Evolutionary conservation across 2,329 filamentous ascomycete genomes (phyloP), one percentile per base, ranked within the genome.

Genomic region (Onygena corvina): DNA sequence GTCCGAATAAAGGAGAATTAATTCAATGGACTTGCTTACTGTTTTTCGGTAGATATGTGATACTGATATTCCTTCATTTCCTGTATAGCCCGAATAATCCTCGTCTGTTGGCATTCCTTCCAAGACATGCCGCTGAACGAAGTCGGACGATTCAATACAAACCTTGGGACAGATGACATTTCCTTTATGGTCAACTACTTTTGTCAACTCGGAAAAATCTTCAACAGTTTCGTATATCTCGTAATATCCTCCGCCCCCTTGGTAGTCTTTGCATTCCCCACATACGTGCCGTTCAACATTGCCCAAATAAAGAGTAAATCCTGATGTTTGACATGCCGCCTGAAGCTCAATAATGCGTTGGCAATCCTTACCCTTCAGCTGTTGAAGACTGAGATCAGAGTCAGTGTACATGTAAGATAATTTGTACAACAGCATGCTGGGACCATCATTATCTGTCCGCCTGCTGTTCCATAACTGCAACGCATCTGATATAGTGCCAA

Each of bases 321-420:
- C 54, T 27, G 52, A 44, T 9, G 52, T 45, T 18, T 50, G 31
- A 30, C 57, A 56, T 7, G 51, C 59, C n/a, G 55, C 33, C 25
- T 47, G 38, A 21, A 61, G 46, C 33, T 49, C 52, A 29, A 25
- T 47, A 3, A 54, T 40, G 21, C 52, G 52, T 9, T 30, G 49
- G 34, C 53, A 35, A 38, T 63, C 59, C 21, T 47, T 46, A 3
- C 54, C 59, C 51, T 60, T 61, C 40, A 62, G 46, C 14, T 46
- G 40, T 8, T 56, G 35, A 7, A 56, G 47, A 4, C 44, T 48
- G 8, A 62, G 52, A 40, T 54, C 56, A n/a, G 55, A 54, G 25
- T 53, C 47, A 3, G 57, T 55, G 50, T 63, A 60, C 42, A 59
- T 23, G 49, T 63, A 53, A 11, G 58, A 55, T 8, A 62, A 47